These are phyloP conservation scores for Rhizopus arrhizus DNA, from an alignment of 371 early-diverging fungal species.

Conservation along the genomic window DNA sequence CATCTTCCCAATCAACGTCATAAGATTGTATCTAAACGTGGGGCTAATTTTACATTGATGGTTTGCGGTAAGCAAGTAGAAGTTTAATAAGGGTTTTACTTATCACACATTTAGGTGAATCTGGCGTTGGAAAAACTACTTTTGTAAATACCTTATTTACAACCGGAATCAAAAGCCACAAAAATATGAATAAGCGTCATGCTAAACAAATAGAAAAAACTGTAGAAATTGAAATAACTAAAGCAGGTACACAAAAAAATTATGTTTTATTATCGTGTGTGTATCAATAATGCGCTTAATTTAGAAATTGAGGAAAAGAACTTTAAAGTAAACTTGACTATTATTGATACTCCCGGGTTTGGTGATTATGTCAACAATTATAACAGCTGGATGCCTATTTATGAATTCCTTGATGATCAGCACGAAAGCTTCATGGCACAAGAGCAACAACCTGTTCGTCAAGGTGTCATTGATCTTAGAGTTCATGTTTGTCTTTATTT, in stretches of 20 bases:
- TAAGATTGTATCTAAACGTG: slow-evolving; percentile 91
- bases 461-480: slow-evolving; percentile 64
- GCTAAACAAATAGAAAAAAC: slow-evolving; percentile 69
- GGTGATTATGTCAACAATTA: slow-evolving; percentile 80
- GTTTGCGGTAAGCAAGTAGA: slow-evolving; percentile 81
- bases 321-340: slow-evolving; percentile 87
- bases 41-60: slow-evolving; percentile 94
- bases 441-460: slow-evolving; percentile 57
- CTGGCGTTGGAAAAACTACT: slow-evolving; percentile 85
- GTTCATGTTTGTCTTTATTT: slow-evolving; percentile 93
- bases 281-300: not conserved
- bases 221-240: slow-evolving; percentile 71
- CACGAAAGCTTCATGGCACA: slow-evolving; percentile 85
- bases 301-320: slow-evolving; percentile 39
- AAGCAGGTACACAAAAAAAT: slow-evolving; percentile 52
- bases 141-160: slow-evolving; percentile 89
- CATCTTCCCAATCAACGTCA: slow-evolving; percentile 95
- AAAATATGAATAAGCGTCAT: slow-evolving; percentile 74
- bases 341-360: slow-evolving; percentile 89
- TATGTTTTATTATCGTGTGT: too few species aligned
- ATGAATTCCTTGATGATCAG: slow-evolving; percentile 89
- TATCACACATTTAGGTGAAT: slow-evolving; percentile 34
- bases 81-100: not conserved
- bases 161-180: slow-evolving; percentile 82
- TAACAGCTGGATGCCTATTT: slow-evolving; percentile 69